Conservation (phyloP, 495 filamentous ascomycete species). For the Barbatosphaeria neglecta region DNA sequence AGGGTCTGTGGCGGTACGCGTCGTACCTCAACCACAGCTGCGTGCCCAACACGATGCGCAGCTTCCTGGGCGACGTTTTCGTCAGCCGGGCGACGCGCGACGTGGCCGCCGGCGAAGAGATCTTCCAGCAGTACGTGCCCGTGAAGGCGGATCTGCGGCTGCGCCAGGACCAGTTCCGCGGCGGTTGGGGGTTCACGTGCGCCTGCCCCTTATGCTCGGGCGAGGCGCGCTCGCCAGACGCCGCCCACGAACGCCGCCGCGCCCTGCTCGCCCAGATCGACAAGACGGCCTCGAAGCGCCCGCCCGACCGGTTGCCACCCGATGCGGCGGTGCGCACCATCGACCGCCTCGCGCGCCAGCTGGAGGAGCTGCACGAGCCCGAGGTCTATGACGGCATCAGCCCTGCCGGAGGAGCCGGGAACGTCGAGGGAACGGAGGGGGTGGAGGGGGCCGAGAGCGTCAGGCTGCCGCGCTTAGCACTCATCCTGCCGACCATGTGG, state of each 20-base stretch:
- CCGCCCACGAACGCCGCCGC: slow-evolving; percentile 9
- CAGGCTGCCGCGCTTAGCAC: slow-evolving; percentile 21
- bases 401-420: too few species aligned
- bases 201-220: slow-evolving; percentile 30
- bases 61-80: slow-evolving; percentile 49
- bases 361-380: slow-evolving; percentile 25
- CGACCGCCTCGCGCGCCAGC: slow-evolving; percentile 17
- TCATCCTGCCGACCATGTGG: slow-evolving; percentile 32
- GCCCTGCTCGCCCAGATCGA: slow-evolving; percentile 15
- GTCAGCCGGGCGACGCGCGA: slow-evolving; percentile 36
- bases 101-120: slow-evolving; percentile 38
- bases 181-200: slow-evolving; percentile 39
- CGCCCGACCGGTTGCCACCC: slow-evolving; percentile 9
- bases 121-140: slow-evolving; percentile 30
- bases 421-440: too few species aligned
- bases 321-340: slow-evolving; percentile 17
- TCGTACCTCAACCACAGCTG: slow-evolving; percentile 49
- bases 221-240: slow-evolving; percentile 7
- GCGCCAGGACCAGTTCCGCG: slow-evolving; percentile 11
- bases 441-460: background rate
- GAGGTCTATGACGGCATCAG: slow-evolving; percentile 21
- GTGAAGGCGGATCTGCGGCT: slow-evolving; percentile 8
- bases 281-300: slow-evolving; percentile 12
- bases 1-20: slow-evolving; percentile 41
- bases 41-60: slow-evolving; percentile 34